A percentile compares a stretch with the other conserved stretches of the same genome.
phyloP scores from a whole-genome alignment of 2,329 filamentous ascomycete species.

The Trichoderma pleuroti region DNA sequence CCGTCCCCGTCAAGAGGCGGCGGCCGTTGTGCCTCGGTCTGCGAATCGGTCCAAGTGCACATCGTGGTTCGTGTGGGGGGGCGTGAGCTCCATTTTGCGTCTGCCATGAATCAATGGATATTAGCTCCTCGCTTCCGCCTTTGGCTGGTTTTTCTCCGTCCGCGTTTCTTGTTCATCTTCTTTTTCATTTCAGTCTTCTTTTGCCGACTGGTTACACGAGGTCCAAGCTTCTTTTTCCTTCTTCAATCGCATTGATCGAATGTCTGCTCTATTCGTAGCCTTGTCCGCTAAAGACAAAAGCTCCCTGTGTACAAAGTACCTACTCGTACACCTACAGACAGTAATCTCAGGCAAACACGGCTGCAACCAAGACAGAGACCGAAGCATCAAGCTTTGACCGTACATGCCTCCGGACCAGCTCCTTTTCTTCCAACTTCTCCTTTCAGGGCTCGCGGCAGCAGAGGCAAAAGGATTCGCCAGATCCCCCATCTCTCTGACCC shows the following conservation, averaged over 20 bases:
- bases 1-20: not conserved
- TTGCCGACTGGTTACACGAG: not conserved
- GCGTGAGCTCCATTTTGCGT: constrained; percentile 9
- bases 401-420: not conserved
- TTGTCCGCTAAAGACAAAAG: not conserved
- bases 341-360: not conserved
- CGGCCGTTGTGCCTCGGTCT: constrained; percentile 10
- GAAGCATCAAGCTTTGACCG: not conserved
- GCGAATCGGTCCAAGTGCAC: constrained; percentile 14
- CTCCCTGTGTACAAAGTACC: too few relatives aligned
- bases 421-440: not conserved
- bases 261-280: not conserved
- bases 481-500: not conserved
- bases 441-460: not conserved
- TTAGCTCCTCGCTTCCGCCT: constrained; percentile 8
- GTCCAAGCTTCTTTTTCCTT: not conserved
- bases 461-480: not conserved
- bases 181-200: not conserved
- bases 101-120: not conserved
- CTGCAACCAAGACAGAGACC: not conserved
- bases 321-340: not conserved
- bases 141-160: not conserved
- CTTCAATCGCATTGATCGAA: not conserved
- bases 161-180: not conserved
- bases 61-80: constrained; percentile 3